A percentile compares a stretch with the other conserved stretches of the same genome.
Conservation (phyloP, 2,329 filamentous ascomycete genomes). For the Cladorrhinum sp. region DNA sequence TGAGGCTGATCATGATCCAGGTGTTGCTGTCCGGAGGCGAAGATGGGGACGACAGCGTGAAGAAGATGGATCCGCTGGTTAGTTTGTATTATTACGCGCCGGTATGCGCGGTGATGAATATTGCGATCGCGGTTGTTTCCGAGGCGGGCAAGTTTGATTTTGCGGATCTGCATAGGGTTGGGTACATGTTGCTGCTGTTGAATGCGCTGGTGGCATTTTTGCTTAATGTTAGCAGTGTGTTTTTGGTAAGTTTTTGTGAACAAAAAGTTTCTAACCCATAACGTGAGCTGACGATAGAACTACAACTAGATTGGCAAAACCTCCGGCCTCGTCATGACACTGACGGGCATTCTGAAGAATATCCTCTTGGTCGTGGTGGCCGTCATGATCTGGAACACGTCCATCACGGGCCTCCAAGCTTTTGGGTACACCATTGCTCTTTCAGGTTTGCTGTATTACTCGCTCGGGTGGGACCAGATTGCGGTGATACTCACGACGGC, state of each 20-base stretch:
- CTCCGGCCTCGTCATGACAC: conserved; percentile 78
- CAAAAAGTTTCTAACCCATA: neutral
- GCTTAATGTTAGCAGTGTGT: conserved; percentile 81
- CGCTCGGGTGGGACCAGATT: conserved; percentile 38
- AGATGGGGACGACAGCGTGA: conserved; percentile 11
- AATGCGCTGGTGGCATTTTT: conserved; percentile 79
- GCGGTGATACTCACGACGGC: conserved; percentile 15
- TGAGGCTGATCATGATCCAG: conserved; percentile 82
- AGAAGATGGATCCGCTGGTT: conserved; percentile 86
- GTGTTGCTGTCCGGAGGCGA: conserved; percentile 73
- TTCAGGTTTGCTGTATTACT: conserved; percentile 49
- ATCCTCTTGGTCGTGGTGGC: conserved; percentile 76
- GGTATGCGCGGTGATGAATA: conserved; percentile 78
- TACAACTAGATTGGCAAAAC: conserved; percentile 74
- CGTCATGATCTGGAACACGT: conserved; percentile 74
- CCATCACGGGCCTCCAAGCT: conserved; percentile 67
- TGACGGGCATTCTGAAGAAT: conserved; percentile 84
- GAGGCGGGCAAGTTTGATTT: conserved; percentile 66
- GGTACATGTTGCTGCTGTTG: conserved; percentile 57
- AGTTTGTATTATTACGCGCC: conserved; percentile 89
- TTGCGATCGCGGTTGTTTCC: conserved; percentile 64
- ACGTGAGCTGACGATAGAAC: neutral
- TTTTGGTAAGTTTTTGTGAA: conserved; percentile 59
- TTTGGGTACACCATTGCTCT: conserved; percentile 74
- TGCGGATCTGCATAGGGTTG: conserved; percentile 63